Evolutionary conservation across 352 stramenopile species (phyloP), one percentile per base, ranked within the genome.

Genomic region (Globisporangium alternatum): DNA sequence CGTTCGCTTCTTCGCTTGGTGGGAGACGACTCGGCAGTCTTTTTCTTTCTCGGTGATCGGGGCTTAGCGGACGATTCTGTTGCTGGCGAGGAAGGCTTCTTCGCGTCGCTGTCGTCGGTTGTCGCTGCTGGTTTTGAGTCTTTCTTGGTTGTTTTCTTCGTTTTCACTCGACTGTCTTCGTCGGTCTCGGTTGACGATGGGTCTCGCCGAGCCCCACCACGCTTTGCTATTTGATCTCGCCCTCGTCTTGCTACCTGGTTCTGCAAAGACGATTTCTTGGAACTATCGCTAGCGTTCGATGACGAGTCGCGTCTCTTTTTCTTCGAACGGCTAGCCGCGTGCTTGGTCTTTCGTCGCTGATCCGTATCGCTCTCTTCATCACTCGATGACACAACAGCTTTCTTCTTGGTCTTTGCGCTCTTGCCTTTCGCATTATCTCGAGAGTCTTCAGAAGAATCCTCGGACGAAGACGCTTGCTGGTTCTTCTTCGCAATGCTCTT

Each of bases 401-500:
- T 22, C 21, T 55, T 62, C 30, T 30, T 49, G 3, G 1, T 57
- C 30, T 48, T 60, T 25, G 12, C 55, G 19, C 53, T 56, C 30
- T 56, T 67, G 33, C 13, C 33, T 54, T 44, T 56, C n/a, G 15
- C 51, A n/a, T 5, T 53, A 5, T 47, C 1, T 65, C 52, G n/a
- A 53, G 52, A 45, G 2, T 25, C 30, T 2, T 28, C 65, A 10
- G 39, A 68, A 8, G 54, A 52, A 37, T 60, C 57, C 2, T 53
- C 62, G n/a, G 70, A 69, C 25, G 70, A 76, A 19, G 55, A 52
- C 5, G 12, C 58, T 13, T 52, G n/a, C 17, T 56, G 51, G 10
- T 52, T 62, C 37, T 21, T 62, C 33, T 28, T 39, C 19, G 45
- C 6, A 22, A 28, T 19, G 25, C 57, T 67, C 41, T 63, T 63